These are phyloP conservation scores for Euphorbia peplus DNA, from an alignment of 345 rosid species.

Conservation along the genomic window DNA sequence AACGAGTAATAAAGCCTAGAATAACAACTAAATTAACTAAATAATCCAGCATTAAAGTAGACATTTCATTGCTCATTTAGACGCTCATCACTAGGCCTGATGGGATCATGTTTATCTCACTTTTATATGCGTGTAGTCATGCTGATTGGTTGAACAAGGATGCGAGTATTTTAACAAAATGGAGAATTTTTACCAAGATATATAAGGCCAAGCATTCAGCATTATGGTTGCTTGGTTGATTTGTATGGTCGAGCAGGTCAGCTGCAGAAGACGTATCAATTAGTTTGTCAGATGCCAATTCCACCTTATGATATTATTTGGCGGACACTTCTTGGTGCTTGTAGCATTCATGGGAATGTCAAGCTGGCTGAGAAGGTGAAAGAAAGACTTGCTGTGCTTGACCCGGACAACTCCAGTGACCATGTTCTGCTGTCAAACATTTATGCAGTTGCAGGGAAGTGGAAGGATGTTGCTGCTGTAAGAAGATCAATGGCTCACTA, in stretches of 20 bases:
- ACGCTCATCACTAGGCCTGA: no score
- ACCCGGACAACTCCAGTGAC: constrained; percentile 74
- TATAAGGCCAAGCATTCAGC: constrained; percentile 59
- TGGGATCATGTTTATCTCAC: constrained; percentile 60
- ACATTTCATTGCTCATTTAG: no score
- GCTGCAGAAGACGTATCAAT: constrained; percentile 70
- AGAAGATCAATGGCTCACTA: constrained; percentile 57
- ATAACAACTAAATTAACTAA: no score
- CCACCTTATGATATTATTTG: constrained; percentile 79
- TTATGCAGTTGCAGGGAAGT: constrained; percentile 73
- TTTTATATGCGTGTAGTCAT: constrained; percentile 95
- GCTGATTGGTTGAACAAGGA: constrained; percentile 79
- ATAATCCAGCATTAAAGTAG: no score
- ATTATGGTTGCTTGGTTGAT: constrained; percentile 57
- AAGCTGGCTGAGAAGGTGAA: constrained; percentile 80
- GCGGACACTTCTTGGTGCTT: constrained; percentile 91
- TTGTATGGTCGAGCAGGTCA: constrained; percentile 90
- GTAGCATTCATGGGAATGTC: constrained; percentile 80
- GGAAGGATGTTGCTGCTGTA: constrained; percentile 69
- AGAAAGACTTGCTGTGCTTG: constrained; percentile 61
- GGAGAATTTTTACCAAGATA: constrained; percentile 51
- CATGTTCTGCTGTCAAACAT: constrained; percentile 73
- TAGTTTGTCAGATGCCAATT: constrained; percentile 62
- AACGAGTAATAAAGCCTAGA: no score
- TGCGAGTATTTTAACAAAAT: constrained; percentile 58